Conservation (phyloP, 2,329 filamentous ascomycete species). For the Ophiostoma fasciatum region DNA sequence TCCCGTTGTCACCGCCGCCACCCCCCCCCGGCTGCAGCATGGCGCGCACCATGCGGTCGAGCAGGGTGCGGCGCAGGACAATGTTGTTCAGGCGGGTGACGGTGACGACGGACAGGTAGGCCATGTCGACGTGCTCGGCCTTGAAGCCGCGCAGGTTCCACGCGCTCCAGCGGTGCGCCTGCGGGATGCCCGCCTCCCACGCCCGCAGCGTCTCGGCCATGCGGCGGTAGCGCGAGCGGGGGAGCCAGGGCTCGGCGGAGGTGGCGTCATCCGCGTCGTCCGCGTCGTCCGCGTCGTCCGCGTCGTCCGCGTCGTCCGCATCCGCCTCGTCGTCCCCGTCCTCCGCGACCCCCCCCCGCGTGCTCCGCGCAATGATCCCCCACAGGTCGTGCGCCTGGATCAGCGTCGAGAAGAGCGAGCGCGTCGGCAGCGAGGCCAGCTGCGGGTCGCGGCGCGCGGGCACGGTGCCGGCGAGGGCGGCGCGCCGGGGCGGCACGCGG, state of each 20-base stretch:
- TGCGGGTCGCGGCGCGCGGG: slow-evolving; percentile 30
- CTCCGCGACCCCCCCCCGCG: not conserved
- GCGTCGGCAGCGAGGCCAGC: slow-evolving; percentile 27
- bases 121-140: slow-evolving; percentile 20
- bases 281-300: not conserved
- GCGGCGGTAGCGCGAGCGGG: not conserved
- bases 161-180: slow-evolving; percentile 19
- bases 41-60: slow-evolving; percentile 16
- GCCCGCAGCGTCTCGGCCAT: slow-evolving; percentile 1
- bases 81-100: slow-evolving; percentile 23
- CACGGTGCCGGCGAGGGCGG: slow-evolving; percentile 37
- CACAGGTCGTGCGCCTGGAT: slow-evolving; percentile 39
- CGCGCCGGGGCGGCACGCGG: slow-evolving; percentile 30
- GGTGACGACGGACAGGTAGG: slow-evolving; percentile 22
- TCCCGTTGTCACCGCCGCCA: not conserved
- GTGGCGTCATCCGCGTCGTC: not conserved
- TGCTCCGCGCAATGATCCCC: slow-evolving; percentile 34
- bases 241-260: not conserved
- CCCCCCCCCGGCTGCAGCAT: not conserved
- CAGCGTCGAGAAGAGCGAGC: slow-evolving; percentile 38
- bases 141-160: slow-evolving; percentile 24
- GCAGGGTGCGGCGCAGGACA: slow-evolving; percentile 20
- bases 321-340: not conserved
- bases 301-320: not conserved
- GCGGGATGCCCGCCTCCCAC: slow-evolving; percentile 17